Conservation (phyloP, 2,329 filamentous ascomycete species). For the Dactylellina leptospora region DNA sequence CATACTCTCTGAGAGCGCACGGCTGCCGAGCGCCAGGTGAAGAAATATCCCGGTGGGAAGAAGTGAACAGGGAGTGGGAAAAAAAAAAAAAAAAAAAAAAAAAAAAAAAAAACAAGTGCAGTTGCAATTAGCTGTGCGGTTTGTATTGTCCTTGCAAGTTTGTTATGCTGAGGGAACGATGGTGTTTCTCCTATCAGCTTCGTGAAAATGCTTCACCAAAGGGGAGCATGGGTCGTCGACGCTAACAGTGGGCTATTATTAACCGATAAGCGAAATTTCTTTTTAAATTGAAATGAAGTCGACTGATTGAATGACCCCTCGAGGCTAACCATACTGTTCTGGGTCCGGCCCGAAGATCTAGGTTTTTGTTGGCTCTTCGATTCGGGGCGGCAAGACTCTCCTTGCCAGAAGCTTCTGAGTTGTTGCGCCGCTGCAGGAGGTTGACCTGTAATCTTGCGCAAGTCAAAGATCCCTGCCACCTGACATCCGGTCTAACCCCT, state of each 20-base stretch:
- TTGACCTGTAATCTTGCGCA: constrained; percentile 45
- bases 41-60: background rate
- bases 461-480: constrained; percentile 31
- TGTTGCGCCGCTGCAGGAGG: constrained; percentile 35
- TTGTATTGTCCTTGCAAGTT: constrained; percentile 1
- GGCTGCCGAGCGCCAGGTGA: constrained; percentile 25
- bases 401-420: background rate
- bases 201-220: constrained; percentile 24
- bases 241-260: constrained; percentile 37
- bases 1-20: constrained; percentile 17
- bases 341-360: constrained; percentile 3
- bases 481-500: constrained; percentile 29
- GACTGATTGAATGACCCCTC: background rate
- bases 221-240: constrained; percentile 21
- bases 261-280: constrained; percentile 54
- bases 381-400: constrained; percentile 15
- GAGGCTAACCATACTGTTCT: constrained; percentile 31
- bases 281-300: constrained; percentile 34
- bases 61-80: no score
- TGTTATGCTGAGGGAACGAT: constrained; percentile 9
- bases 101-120: background rate
- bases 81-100: constrained; percentile 2
- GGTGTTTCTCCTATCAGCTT: constrained; percentile 31
- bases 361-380: background rate
- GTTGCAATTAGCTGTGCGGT: constrained; percentile 4